phyloP scores from a whole-genome alignment of 805 yeast species.

The Candida gorgasii region DNA sequence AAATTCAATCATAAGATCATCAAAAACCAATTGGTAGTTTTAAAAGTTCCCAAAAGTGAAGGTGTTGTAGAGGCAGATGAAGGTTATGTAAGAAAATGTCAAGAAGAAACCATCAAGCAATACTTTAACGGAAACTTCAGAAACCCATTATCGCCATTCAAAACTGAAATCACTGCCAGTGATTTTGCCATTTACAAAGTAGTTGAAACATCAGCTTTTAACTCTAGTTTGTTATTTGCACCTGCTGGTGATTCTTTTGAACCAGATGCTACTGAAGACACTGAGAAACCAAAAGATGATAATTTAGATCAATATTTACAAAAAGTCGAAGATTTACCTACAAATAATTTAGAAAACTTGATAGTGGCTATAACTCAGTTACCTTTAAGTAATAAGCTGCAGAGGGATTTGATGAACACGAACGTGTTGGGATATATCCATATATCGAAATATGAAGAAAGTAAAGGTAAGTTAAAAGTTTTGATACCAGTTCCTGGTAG shows the following conservation, averaged over 20 bases:
- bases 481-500: slow-evolving; percentile 87
- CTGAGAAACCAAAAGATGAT: slow-evolving; percentile 23
- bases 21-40: slow-evolving; percentile 36
- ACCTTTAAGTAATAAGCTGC: slow-evolving; percentile 37
- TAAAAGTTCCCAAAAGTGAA: slow-evolving; percentile 69
- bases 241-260: slow-evolving; percentile 46
- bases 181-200: slow-evolving; percentile 62
- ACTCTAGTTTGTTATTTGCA: slow-evolving; percentile 37
- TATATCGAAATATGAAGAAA: slow-evolving; percentile 71
- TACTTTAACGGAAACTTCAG: slow-evolving; percentile 82
- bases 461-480: slow-evolving; percentile 64
- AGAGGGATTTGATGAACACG: slow-evolving; percentile 50
- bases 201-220: slow-evolving; percentile 46
- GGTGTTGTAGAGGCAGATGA: slow-evolving; percentile 80
- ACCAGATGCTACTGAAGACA: slow-evolving; percentile 24
- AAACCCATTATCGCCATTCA: slow-evolving; percentile 78
- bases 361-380: slow-evolving; percentile 59
- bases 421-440: slow-evolving; percentile 80
- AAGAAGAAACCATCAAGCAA: slow-evolving; percentile 76
- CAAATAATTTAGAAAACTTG: slow-evolving; percentile 69
- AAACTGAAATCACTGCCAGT: slow-evolving; percentile 68
- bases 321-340: slow-evolving; percentile 43
- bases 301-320: slow-evolving; percentile 35
- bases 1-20: slow-evolving; percentile 39
- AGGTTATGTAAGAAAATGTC: slow-evolving; percentile 63